Percentiles rank a stretch among this genome's conserved stretches.
Evolutionary conservation across 139 green algal species (phyloP).

Genomic region (Coccomyxa sp.): DNA sequence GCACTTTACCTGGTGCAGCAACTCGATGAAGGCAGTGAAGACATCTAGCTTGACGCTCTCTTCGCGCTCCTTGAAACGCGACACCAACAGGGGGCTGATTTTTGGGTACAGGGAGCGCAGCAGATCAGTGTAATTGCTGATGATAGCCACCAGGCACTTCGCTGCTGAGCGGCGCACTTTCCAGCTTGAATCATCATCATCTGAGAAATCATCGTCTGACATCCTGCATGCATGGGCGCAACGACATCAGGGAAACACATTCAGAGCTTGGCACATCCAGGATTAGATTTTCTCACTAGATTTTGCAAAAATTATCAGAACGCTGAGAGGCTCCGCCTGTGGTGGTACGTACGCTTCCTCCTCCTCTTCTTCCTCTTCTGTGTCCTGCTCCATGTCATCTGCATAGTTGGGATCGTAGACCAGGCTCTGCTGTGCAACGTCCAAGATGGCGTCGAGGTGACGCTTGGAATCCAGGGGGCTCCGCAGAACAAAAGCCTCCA

Average conservation of each 20-base stretch:
- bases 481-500: constrained; percentile 80
- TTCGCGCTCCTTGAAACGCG: constrained; percentile 86
- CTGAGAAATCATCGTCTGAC: constrained; percentile 79
- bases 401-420: constrained; percentile 92
- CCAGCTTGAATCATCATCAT: constrained; percentile 96
- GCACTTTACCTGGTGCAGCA: constrained; percentile 49
- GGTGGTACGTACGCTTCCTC: constrained; percentile 18
- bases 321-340: neutral
- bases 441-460: constrained; percentile 33
- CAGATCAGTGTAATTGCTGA: constrained; percentile 61
- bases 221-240: constrained; percentile 17
- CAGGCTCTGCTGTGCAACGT: constrained; percentile 46
- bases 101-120: constrained; percentile 39
- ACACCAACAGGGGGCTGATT: constrained; percentile 48
- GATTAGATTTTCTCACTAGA: neutral
- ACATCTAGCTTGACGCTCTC: constrained; percentile 86
- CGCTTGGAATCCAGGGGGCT: constrained; percentile 47
- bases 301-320: neutral
- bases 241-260: neutral
- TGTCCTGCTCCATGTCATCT: constrained; percentile 72
- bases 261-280: neutral
- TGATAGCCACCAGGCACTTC: constrained; percentile 61
- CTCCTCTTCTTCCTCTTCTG: constrained; percentile 48
- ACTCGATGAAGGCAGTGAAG: constrained; percentile 64
- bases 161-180: constrained; percentile 83